A percentile compares a stretch with the other conserved stretches of the same genome.
phyloP scores from a whole-genome alignment of 768 basidiomycete species.

The Leccinum arenicola region DNA sequence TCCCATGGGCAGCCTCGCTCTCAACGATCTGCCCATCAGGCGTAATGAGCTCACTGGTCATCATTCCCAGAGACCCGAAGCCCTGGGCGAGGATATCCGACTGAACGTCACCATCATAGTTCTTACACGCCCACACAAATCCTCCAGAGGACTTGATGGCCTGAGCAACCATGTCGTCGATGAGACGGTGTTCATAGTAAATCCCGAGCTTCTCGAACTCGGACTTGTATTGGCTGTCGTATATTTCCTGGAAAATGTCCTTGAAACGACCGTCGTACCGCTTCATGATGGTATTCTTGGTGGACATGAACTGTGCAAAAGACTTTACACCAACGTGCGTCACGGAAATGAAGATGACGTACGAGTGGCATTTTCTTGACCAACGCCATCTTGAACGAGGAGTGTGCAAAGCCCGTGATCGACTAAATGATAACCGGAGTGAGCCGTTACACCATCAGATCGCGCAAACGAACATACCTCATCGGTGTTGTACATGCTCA shows the following conservation, averaged over 20 bases:
- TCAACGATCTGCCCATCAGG: conserved; percentile 93
- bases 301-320: conserved; percentile 79
- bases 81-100: conserved; percentile 97
- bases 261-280: conserved; percentile 99
- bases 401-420: conserved; percentile 93
- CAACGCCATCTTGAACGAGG: conserved; percentile 96
- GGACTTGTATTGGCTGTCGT: conserved; percentile 73
- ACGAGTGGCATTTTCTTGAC: conserved; percentile 75
- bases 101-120: conserved; percentile 86
- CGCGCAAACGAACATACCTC: conserved; percentile 48
- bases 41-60: conserved; percentile 94
- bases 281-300: conserved; percentile 97
- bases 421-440: conserved; percentile 45
- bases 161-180: conserved; percentile 99
- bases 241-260: conserved; percentile 98
- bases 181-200: conserved; percentile 95
- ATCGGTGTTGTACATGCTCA: conserved; percentile 99
- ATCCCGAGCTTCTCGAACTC: conserved; percentile 68
- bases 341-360: conserved; percentile 21
- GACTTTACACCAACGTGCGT: background rate
- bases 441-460: background rate
- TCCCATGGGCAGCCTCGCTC: conserved; percentile 96
- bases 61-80: conserved; percentile 96
- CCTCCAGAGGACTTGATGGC: conserved; percentile 95
- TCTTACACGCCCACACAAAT: conserved; percentile 75